Evolutionary conservation across 1,139 yeast species (phyloP), one percentile per base, ranked within the genome.

Genomic region (Candida frijolesensis): DNA sequence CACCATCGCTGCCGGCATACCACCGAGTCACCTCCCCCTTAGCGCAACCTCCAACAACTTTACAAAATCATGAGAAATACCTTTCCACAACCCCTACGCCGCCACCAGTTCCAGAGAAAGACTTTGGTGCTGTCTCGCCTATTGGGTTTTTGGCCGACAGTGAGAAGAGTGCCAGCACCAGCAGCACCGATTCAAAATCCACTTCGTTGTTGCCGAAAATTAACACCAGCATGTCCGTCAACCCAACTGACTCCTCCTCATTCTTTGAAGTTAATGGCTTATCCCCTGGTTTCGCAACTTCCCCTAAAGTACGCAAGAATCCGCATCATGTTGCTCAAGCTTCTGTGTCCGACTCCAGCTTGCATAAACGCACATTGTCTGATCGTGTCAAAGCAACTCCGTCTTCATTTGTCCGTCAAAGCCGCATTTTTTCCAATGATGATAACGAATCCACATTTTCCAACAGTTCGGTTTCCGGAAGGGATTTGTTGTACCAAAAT

Each of bases 391-490:
- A 65, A 51, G 56, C 68, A 14, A 71, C 78, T 4, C 78, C 79
- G 2, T 67, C 76, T 2, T 69, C 76, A 2, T 66, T 66, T 51
- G 77, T 73, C 3, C 66, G 79, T 50, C 74, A 70, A 48, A 68
- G 70, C 57, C 57, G 77, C 46, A 62, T 69, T 18, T 71, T 62
- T 51, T 67, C 74, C n/a, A 59, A 56, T 45, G 54, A 56, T 37
- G 54, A 56, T 49, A 47, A 54, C n/a, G 58, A 55, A 16, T 53
- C 66, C 4, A 52, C 51, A 14, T 57, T 54, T 35, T 59, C 65
- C 11, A 34, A 55, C 15, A 50, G 48, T 38, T 56, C 54, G 33
- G 39, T 56, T n/a, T 46, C 50, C 22, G 57, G 53, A 12, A 57
- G 54, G 45, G 56, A 68, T 8, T 57, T 65, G 41, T 47, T 62